These are phyloP conservation scores for Sphaerulina populicola DNA, from an alignment of 2,329 filamentous ascomycete genomes.

Conservation along the genomic window DNA sequence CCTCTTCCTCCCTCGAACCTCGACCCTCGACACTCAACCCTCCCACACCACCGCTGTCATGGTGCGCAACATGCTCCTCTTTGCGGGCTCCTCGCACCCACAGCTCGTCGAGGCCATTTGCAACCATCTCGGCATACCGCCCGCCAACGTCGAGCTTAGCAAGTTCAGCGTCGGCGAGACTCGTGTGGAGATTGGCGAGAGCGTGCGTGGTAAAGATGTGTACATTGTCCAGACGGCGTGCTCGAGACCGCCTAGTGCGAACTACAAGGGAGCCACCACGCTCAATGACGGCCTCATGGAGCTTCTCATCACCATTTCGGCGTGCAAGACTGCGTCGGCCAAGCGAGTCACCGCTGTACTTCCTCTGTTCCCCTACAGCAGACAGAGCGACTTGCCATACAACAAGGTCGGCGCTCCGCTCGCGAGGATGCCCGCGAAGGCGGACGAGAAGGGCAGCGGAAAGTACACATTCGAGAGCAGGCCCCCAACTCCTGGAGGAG, in stretches of 20 bases:
- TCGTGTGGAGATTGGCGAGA: slow-evolving; percentile 90
- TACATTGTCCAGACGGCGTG: slow-evolving; percentile 80
- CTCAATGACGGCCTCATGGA: slow-evolving; percentile 90
- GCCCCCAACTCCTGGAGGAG: slow-evolving; percentile 73
- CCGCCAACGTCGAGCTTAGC: slow-evolving; percentile 70
- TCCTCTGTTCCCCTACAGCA: slow-evolving; percentile 91
- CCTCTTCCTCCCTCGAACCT: not conserved
- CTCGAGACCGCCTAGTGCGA: slow-evolving; percentile 12
- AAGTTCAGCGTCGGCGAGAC: slow-evolving; percentile 96
- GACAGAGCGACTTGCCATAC: slow-evolving; percentile 93
- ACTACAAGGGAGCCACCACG: slow-evolving; percentile 13
- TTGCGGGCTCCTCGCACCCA: slow-evolving; percentile 89
- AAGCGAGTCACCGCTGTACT: slow-evolving; percentile 88
- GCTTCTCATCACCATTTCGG: slow-evolving; percentile 95
- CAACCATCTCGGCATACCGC: slow-evolving; percentile 78
- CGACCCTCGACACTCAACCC: not conserved
- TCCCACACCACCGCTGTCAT: slow-evolving; percentile 43
- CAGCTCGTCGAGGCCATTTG: slow-evolving; percentile 78
- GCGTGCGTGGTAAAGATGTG: slow-evolving; percentile 94
- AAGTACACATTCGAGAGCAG: slow-evolving; percentile 88
- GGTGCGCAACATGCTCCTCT: slow-evolving; percentile 91
- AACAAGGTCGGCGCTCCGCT: slow-evolving; percentile 90
- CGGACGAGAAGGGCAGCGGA: slow-evolving; percentile 39
- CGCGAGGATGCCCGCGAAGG: slow-evolving; percentile 56
- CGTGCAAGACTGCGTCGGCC: slow-evolving; percentile 89